A percentile compares a stretch with the other conserved stretches of the same genome.
Evolutionary conservation across 1,284 basidiomycete species (phyloP).

Genomic region (Ceratobasidium sp.): DNA sequence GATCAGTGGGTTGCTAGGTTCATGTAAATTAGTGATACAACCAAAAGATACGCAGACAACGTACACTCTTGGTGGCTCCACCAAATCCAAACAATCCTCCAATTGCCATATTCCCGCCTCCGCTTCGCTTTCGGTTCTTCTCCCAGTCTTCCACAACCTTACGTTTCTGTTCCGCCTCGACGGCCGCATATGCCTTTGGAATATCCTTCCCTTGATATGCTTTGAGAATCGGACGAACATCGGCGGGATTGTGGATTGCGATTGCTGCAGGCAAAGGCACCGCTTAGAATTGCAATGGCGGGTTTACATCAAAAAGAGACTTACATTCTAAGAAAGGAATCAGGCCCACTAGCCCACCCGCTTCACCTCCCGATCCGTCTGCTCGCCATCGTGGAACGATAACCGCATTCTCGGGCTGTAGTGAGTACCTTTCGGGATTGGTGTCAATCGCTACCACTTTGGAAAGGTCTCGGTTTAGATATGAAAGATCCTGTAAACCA

Average conservation of each 20-base stretch:
- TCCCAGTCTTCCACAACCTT: constrained; percentile 87
- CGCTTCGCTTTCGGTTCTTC: constrained; percentile 65
- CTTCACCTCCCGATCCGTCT: constrained; percentile 65
- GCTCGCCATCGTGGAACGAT: constrained; percentile 91
- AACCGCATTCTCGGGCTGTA: constrained; percentile 93
- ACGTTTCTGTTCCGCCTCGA: constrained; percentile 84
- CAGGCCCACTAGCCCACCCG: constrained; percentile 87
- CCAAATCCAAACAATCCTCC: constrained; percentile 55
- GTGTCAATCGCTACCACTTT: constrained; percentile 94
- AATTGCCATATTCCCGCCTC: constrained; percentile 57
- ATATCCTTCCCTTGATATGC: constrained; percentile 91
- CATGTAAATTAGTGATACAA: constrained; percentile 46
- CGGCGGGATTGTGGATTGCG: constrained; percentile 84
- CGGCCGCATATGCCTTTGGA: constrained; percentile 88
- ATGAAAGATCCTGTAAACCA: constrained; percentile 79
- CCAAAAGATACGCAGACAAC: not conserved
- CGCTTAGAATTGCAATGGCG: not conserved
- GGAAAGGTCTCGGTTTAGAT: constrained; percentile 91
- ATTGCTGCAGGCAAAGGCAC: constrained; percentile 70
- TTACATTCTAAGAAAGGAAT: constrained; percentile 97
- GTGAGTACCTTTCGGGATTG: constrained; percentile 77
- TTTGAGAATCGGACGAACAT: constrained; percentile 88
- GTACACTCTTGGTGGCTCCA: constrained; percentile 36
- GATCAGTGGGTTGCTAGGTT: constrained; percentile 54
- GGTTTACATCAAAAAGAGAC: constrained; percentile 54